phyloP scores from a whole-genome alignment of 2,329 filamentous ascomycete species.

The Albophoma yamanashiensis region DNA sequence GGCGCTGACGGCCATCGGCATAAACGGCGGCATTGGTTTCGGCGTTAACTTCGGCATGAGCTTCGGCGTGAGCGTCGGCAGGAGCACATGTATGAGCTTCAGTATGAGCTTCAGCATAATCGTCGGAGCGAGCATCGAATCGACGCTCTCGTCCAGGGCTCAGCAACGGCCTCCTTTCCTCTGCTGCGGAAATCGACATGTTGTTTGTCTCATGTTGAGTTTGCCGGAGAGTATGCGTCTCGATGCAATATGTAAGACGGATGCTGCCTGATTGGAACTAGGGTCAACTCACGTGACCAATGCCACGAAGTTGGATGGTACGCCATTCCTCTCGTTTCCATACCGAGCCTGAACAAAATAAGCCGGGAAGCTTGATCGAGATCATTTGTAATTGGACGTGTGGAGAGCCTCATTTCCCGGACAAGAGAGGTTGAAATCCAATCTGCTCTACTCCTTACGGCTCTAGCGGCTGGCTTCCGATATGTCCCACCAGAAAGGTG shows the following conservation, averaged over 20 bases:
- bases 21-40: not conserved
- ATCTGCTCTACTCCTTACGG: not conserved
- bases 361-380: not conserved
- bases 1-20: not conserved
- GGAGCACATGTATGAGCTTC: not conserved
- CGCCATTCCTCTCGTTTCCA: not conserved
- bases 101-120: not conserved
- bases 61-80: not conserved
- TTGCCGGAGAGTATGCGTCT: not conserved
- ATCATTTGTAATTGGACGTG: not conserved
- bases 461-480: not conserved
- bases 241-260: not conserved
- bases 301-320: not conserved
- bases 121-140: not conserved
- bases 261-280: not conserved
- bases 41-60: not conserved
- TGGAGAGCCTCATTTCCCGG: not conserved
- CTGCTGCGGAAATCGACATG: not conserved
- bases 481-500: too few relatives aligned
- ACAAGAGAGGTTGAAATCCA: not conserved
- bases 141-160: not conserved
- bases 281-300: not conserved
- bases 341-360: not conserved
- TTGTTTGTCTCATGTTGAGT: not conserved
- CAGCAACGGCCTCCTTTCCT: not conserved